These are phyloP conservation scores for Harringtonia aguacate DNA, from an alignment of 2,329 filamentous ascomycete genomes.

Conservation along the genomic window DNA sequence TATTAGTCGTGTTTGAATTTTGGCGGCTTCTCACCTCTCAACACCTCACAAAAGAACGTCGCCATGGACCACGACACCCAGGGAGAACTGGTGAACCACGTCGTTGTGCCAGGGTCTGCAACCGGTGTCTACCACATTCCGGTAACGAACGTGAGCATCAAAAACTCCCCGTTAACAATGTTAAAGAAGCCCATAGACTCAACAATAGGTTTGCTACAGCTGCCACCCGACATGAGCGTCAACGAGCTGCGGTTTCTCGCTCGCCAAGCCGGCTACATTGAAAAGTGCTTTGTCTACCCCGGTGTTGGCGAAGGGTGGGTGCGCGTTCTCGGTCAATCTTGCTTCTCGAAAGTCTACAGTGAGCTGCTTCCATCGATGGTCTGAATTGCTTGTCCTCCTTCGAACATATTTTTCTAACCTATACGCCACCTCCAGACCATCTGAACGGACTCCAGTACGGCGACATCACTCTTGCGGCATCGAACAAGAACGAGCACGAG, in stretches of 20 bases:
- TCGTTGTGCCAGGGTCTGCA: not conserved
- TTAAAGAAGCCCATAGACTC: not conserved
- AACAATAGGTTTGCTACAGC: not conserved
- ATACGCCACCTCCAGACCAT: not conserved
- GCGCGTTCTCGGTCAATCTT: not conserved
- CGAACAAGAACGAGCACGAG: slow-evolving; percentile 2
- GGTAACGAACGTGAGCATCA: slow-evolving; percentile 5
- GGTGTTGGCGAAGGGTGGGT: slow-evolving; percentile 6
- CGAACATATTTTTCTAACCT: not conserved
- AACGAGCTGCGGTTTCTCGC: slow-evolving; percentile 1
- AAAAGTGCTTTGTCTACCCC: slow-evolving; percentile 8
- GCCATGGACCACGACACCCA: slow-evolving; percentile 1
- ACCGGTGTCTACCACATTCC: slow-evolving; percentile 7
- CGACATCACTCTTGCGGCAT: slow-evolving; percentile 3
- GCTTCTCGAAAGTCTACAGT: slow-evolving; percentile 4
- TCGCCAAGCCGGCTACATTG: not conserved
- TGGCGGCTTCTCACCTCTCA: too few species aligned
- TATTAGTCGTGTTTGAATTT: too few species aligned
- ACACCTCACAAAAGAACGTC: not conserved
- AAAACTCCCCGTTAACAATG: not conserved
- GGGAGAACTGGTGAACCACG: not conserved
- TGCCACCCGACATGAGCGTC: slow-evolving; percentile 1
- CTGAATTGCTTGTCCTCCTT: not conserved
- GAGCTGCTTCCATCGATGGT: not conserved
- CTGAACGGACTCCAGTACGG: slow-evolving; percentile 2